Percentiles rank a stretch among this genome's conserved stretches.
These are phyloP conservation scores for Thraustotheca clavata DNA, from an alignment of 352 stramenopile species.

Conservation along the genomic window DNA sequence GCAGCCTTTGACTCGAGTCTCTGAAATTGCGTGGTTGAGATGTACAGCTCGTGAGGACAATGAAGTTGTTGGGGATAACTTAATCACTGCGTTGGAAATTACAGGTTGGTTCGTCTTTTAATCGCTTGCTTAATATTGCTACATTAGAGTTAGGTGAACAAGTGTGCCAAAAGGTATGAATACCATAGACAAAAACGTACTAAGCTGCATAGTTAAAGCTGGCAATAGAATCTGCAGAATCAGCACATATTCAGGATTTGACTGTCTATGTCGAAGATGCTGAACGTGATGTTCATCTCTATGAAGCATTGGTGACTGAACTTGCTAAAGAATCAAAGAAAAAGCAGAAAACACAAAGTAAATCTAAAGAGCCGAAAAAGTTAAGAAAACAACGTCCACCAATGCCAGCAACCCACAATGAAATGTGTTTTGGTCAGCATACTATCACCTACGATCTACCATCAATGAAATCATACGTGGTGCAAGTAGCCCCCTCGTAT, in stretches of 20 bases:
- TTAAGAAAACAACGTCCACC: background rate
- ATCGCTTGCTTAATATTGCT: background rate
- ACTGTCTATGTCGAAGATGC: conserved; percentile 7
- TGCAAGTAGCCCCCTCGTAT: conserved; percentile 49
- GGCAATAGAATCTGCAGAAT: conserved; percentile 6
- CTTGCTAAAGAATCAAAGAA: background rate
- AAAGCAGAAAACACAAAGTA: background rate
- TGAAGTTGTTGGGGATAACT: background rate
- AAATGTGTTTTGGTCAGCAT: conserved; percentile 17
- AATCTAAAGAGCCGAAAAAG: too few relatives aligned
- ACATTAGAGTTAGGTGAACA: conserved; percentile 9
- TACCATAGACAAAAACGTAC: background rate
- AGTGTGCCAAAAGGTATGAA: conserved; percentile 8
- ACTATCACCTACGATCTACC: conserved; percentile 38
- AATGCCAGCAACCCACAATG: background rate
- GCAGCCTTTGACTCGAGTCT: conserved; percentile 19
- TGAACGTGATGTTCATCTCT: conserved; percentile 14
- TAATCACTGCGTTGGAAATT: conserved; percentile 4
- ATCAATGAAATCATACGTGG: conserved; percentile 63
- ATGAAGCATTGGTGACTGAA: background rate
- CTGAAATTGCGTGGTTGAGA: conserved; percentile 20
- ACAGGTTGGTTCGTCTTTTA: background rate
- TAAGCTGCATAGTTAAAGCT: background rate
- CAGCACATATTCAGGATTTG: conserved; percentile 1
- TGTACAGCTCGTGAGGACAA: conserved; percentile 11